Evolutionary conservation across 2,329 filamentous ascomycete genomes (phyloP), one percentile per base, ranked within the genome.

Genomic region (Fusarium floridanum): DNA sequence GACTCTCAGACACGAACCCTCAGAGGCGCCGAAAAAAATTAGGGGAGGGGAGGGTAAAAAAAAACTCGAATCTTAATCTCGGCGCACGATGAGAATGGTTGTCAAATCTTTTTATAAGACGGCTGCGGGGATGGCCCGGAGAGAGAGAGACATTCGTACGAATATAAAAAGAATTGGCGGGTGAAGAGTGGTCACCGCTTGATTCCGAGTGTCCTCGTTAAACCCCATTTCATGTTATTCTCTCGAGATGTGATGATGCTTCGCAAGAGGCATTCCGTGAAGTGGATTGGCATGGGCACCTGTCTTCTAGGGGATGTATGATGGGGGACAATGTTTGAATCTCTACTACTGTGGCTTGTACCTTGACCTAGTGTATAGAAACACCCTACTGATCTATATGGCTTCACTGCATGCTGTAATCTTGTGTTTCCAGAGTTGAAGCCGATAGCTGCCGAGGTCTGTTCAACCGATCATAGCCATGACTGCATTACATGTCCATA

Each of bases 361-460:
- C 74, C 76, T 77, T 83, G 81, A 82, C 82, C 73, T 80, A 82
- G 79, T 83, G 81, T 82, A 83, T 82, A 83, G 80, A 83, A 78
- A 73, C 72, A 53, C 70, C 74, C 71, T 72, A 74, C 67, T 74
- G 63, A 70, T 68, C 61, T 69, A 61, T 22, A 32, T 48, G 20
- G 14, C 17, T 4, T 7, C 16, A 14, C 10, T 57, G 1, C 6
- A 34, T 34, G 32, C 32, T 34, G 32, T 34, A 5, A 34, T 34
- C 4, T 34, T 6, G 32, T 34, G 32, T 34, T 1, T 1, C 32
- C 32, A 34, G 32, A 34, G 32, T 34, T 34, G 32, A 34, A 34
- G 32, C 32, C 32, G 32, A 34, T 2, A 34, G 1, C 32, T 34
- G 32, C 32, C 32, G 32, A 34, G 32, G 32, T 34, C 32, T 34